Percentiles rank a stretch among this genome's conserved stretches.
phyloP scores from a whole-genome alignment of 164 flowering plant species.

The Chloranthus sessilifolius region DNA sequence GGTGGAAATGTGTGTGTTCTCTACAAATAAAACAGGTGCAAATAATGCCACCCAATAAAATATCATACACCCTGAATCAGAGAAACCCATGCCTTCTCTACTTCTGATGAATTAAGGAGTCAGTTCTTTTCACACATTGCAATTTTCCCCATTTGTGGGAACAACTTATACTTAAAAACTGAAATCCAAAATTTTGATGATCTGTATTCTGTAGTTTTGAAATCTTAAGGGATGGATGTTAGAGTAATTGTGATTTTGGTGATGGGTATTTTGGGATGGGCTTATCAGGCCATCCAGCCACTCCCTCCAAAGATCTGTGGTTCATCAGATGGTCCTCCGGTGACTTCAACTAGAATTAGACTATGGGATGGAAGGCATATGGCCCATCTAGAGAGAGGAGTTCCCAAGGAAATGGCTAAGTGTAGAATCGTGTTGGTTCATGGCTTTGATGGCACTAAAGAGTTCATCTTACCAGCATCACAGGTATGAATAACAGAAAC shows the following conservation, averaged over 20 bases:
- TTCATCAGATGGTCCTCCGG: constrained; percentile 40
- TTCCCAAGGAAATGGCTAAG: constrained; percentile 41
- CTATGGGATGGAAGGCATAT: constrained; percentile 59
- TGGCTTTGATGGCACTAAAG: constrained; percentile 41
- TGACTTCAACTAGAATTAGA: constrained; percentile 45
- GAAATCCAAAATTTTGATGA: too few relatives aligned
- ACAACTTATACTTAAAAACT: too few relatives aligned
- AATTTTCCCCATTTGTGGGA: too few relatives aligned
- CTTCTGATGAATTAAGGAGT: too few relatives aligned
- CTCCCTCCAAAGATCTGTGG: constrained; percentile 52
- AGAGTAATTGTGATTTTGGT: constrained; percentile 20
- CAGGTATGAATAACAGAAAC: too few relatives aligned
- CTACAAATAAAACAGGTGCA: too few relatives aligned
- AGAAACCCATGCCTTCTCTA: too few relatives aligned
- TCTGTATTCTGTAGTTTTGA: too few relatives aligned
- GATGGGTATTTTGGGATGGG: constrained; percentile 33
- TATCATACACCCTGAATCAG: too few relatives aligned
- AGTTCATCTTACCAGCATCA: constrained; percentile 30
- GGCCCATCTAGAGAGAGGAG: constrained; percentile 48
- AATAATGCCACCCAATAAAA: too few relatives aligned
- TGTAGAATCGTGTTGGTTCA: constrained; percentile 42
- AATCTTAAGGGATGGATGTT: constrained; percentile 41
- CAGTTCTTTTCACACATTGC: too few relatives aligned
- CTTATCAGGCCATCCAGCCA: constrained; percentile 34
- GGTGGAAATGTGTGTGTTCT: too few relatives aligned